These are phyloP conservation scores for Tuber umbilicatum DNA, from an alignment of 495 filamentous ascomycete genomes.

Conservation along the genomic window DNA sequence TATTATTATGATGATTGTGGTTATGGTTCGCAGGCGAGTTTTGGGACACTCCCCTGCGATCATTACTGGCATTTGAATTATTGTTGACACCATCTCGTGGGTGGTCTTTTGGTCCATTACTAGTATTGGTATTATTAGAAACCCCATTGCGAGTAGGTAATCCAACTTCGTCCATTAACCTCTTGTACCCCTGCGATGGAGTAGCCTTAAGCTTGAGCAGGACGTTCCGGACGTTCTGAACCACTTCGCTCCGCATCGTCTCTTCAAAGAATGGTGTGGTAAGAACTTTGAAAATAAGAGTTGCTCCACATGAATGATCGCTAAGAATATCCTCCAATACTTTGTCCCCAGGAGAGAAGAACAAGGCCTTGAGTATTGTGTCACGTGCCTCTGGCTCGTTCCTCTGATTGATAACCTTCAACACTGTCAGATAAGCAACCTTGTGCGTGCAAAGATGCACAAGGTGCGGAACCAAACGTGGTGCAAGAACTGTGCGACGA, in stretches of 20 bases:
- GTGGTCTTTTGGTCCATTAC: slow-evolving; percentile 27
- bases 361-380: slow-evolving; percentile 80
- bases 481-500: slow-evolving; percentile 84
- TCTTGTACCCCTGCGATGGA: slow-evolving; percentile 93
- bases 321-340: slow-evolving; percentile 82
- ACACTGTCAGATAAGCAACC: slow-evolving; percentile 91
- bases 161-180: slow-evolving; percentile 95
- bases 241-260: slow-evolving; percentile 73
- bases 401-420: slow-evolving; percentile 98
- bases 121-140: slow-evolving; percentile 33
- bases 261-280: slow-evolving; percentile 98
- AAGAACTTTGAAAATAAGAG: slow-evolving; percentile 93
- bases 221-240: slow-evolving; percentile 85
- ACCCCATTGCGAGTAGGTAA: slow-evolving; percentile 55
- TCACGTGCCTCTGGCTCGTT: slow-evolving; percentile 92
- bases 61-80: slow-evolving; percentile 27
- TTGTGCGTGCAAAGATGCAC: slow-evolving; percentile 98
- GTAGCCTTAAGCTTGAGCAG: slow-evolving; percentile 84
- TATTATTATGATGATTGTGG: slow-evolving; percentile 31
- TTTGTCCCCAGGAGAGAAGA: slow-evolving; percentile 86
- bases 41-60: slow-evolving; percentile 22
- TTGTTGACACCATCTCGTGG: slow-evolving; percentile 26
- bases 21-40: slow-evolving; percentile 28
- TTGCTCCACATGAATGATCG: slow-evolving; percentile 88
- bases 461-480: slow-evolving; percentile 87